These are phyloP conservation scores for Penicillium chermesinum DNA, from an alignment of 495 filamentous ascomycete genomes.

Conservation along the genomic window DNA sequence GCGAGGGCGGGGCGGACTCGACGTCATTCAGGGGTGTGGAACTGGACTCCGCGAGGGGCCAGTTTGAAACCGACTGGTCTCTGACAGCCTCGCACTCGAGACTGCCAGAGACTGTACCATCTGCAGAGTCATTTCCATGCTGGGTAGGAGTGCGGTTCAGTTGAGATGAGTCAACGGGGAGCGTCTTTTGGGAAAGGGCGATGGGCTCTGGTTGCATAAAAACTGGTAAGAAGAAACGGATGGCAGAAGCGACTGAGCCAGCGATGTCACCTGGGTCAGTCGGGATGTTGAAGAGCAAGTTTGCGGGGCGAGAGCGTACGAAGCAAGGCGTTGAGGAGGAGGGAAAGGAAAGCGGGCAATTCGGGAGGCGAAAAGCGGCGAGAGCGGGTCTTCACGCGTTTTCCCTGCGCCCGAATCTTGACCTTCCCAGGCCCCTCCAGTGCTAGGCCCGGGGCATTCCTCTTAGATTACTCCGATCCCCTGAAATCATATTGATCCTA, in stretches of 20 bases:
- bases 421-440: too few species aligned
- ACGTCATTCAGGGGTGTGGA: slow-evolving; percentile 29
- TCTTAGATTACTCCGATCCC: too few species aligned
- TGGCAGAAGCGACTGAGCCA: slow-evolving; percentile 63
- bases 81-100: slow-evolving; percentile 22
- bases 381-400: background rate
- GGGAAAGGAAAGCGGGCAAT: slow-evolving; percentile 8
- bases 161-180: slow-evolving; percentile 39
- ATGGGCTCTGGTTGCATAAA: slow-evolving; percentile 89
- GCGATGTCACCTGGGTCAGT: slow-evolving; percentile 39
- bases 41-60: slow-evolving; percentile 24
- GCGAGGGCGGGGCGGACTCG: slow-evolving; percentile 30
- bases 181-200: slow-evolving; percentile 53
- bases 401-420: too few species aligned
- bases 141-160: slow-evolving; percentile 48
- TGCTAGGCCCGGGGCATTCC: too few species aligned
- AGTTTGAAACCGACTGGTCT: slow-evolving; percentile 26
- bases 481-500: too few species aligned
- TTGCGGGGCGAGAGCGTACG: slow-evolving; percentile 6
- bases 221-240: slow-evolving; percentile 43
- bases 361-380: slow-evolving; percentile 15
- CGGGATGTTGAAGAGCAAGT: slow-evolving; percentile 15
- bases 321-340: slow-evolving; percentile 10
- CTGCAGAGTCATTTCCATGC: slow-evolving; percentile 67
- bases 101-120: slow-evolving; percentile 34